These are phyloP conservation scores for Colletotrichum tabaci DNA, from an alignment of 2,329 filamentous ascomycete genomes.

Conservation along the genomic window DNA sequence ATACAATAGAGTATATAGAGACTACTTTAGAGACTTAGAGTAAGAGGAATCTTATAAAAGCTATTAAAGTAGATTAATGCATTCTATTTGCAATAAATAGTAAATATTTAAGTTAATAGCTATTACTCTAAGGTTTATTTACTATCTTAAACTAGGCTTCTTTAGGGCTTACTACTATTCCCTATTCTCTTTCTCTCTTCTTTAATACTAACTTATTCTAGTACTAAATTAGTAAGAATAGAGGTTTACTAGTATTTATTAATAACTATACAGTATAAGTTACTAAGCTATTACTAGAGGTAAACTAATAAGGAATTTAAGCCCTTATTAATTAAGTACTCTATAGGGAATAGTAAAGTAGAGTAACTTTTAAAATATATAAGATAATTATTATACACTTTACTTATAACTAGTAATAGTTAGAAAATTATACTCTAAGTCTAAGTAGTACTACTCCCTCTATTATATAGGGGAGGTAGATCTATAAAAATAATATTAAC, in stretches of 20 bases:
- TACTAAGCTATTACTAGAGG: constrained; percentile 3
- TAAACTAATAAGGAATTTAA: constrained; percentile 43
- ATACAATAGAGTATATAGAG: constrained; percentile 57
- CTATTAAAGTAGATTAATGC: constrained; percentile 44
- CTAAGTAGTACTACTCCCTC: background rate
- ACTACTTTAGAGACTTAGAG: constrained; percentile 44
- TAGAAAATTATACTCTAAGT: constrained; percentile 42
- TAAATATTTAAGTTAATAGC: constrained; percentile 46
- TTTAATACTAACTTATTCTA: constrained; percentile 48
- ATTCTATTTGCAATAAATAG: constrained; percentile 47
- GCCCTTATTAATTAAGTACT: constrained; percentile 44
- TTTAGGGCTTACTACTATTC: constrained; percentile 53
- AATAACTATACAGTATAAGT: background rate
- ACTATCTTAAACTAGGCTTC: constrained; percentile 46
- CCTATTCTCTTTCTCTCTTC: constrained; percentile 53
- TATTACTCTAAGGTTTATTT: constrained; percentile 33
- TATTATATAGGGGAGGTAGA: background rate
- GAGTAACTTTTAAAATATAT: constrained; percentile 46
- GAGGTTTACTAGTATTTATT: constrained; percentile 14
- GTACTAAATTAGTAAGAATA: constrained; percentile 46
- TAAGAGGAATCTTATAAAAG: constrained; percentile 44
- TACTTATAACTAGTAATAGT: constrained; percentile 32
- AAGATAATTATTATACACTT: constrained; percentile 48
- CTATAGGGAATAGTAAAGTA: constrained; percentile 46
- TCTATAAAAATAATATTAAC: background rate